Conservation (phyloP, 192 early-diverging fungal species). For the Backusella circina region DNA sequence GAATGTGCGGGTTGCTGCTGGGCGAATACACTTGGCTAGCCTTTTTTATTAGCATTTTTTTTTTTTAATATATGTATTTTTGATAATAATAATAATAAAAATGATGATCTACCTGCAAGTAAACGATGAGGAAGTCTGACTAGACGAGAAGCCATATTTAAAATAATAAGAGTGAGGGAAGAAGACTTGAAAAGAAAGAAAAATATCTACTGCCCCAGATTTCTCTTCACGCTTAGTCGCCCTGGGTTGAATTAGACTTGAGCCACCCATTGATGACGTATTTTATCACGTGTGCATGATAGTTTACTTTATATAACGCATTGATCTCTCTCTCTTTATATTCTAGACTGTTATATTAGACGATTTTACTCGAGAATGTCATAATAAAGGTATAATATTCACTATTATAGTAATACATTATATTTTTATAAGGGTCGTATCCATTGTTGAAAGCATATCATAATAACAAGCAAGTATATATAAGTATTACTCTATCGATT, state of each 20-base stretch:
- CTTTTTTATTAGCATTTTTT: background rate
- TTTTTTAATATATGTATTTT: background rate
- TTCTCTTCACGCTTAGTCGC: background rate
- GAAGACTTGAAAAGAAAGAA: background rate
- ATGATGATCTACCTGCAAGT: background rate
- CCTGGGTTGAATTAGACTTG: background rate
- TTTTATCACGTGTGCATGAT: background rate
- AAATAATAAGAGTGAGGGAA: background rate
- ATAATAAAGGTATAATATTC: too few relatives aligned
- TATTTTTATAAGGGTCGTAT: too few relatives aligned
- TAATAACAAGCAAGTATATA: too few relatives aligned
- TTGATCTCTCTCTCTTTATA: too few relatives aligned
- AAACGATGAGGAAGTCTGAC: background rate
- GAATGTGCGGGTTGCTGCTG: constrained; percentile 10
- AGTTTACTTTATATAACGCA: too few relatives aligned
- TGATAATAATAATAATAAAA: too few relatives aligned
- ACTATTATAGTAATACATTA: too few relatives aligned
- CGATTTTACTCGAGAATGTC: too few relatives aligned
- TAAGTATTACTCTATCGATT: too few relatives aligned
- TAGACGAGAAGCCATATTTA: constrained; percentile 8
- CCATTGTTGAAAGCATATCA: too few relatives aligned
- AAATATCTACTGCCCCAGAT: background rate
- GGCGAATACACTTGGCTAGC: constrained; percentile 9
- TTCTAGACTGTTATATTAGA: too few relatives aligned
- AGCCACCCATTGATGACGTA: background rate